Base-by-base conservation (phyloP, 805 yeast species). In the Peterozyma toletana region DNA sequence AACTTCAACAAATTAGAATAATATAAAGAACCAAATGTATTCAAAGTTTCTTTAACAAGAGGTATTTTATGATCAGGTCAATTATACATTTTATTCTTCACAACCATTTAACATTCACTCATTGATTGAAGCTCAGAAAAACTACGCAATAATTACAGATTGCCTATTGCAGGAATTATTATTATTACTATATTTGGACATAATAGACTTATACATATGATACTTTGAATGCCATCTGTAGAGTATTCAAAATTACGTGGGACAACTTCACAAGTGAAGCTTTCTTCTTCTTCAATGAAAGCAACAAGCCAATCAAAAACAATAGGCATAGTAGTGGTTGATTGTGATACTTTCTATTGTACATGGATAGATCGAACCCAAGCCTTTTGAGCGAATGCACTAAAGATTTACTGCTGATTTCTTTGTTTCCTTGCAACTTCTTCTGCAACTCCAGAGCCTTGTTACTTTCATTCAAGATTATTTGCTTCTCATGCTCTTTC, bases 191-290 rank as follows among this genome's bases (percentile, higher is more conserved):
- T 6, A 18, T 27, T 11, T 18, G n/a, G 14, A 11, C 17, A 11
- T 17, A 18, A 37, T 15, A 10, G 6, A 37, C 15, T 36, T 42
- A 58, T 15, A 59, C 39, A 42, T 59, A 58, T 3, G 59, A 49
- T 14, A 59, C 51, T 44, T 53, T 57, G 43, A 57, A 50, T 6
- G 60, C 60, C 64, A 60, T 60, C 31, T 30, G 33, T 11, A 44
- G 18, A n/a, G 47, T 44, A 30, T 40, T 38, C 16, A 40, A 7
- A 21, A 44, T 6, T 15, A 40, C 15, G 4, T 31, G 5, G 14
- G 15, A 14, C 5, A 31, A 13, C 15, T 31, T 31, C 10, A 11
- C 34, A 13, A 14, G 5, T 5, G 34, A n/a, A 3, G 33, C 9
- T 13, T 21, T 40, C 14, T 43, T 35, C 16, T 34, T 37, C 10